A percentile compares a stretch with the other conserved stretches of the same genome.
Conservation (phyloP, 2,329 filamentous ascomycete genomes). For the Cytospora piceae region DNA sequence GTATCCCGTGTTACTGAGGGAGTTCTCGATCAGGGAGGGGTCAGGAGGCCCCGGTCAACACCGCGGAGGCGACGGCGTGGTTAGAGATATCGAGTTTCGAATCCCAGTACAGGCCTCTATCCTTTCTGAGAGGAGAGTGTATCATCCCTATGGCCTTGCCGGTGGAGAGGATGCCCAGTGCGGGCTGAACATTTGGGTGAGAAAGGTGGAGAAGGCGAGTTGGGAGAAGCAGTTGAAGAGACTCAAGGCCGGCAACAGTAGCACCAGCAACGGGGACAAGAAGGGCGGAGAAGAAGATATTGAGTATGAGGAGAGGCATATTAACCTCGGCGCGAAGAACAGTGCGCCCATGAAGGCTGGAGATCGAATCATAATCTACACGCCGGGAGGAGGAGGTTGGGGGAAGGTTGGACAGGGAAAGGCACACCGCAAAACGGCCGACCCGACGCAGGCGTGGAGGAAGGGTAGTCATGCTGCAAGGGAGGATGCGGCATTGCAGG, state of each 20-base stretch:
- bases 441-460: slow-evolving; percentile 59
- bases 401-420: slow-evolving; percentile 63
- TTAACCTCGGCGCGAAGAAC: slow-evolving; percentile 81
- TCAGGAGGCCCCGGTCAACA: slow-evolving; percentile 69
- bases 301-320: slow-evolving; percentile 62
- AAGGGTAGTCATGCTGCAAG: slow-evolving; percentile 61
- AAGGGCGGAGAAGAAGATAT: slow-evolving; percentile 37
- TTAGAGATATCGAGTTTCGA: slow-evolving; percentile 81
- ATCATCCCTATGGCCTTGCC: slow-evolving; percentile 78
- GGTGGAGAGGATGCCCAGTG: slow-evolving; percentile 80
- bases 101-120: slow-evolving; percentile 79
- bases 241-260: slow-evolving; percentile 40
- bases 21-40: slow-evolving; percentile 67
- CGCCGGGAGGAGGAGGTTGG: slow-evolving; percentile 81
- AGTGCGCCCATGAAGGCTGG: slow-evolving; percentile 76
- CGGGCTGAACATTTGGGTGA: slow-evolving; percentile 86
- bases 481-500: slow-evolving; percentile 63
- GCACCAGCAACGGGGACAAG: slow-evolving; percentile 30
- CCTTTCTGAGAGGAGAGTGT: slow-evolving; percentile 75
- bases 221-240: slow-evolving; percentile 50
- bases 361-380: slow-evolving; percentile 76
- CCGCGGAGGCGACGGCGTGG: slow-evolving; percentile 74
- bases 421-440: slow-evolving; percentile 51
- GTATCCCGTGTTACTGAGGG: slow-evolving; percentile 72
- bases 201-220: slow-evolving; percentile 65